Evolutionary conservation across 177 flowering plant genomes (phyloP), one percentile per base, ranked within the genome.

Genomic region (Vitis hybrid): DNA sequence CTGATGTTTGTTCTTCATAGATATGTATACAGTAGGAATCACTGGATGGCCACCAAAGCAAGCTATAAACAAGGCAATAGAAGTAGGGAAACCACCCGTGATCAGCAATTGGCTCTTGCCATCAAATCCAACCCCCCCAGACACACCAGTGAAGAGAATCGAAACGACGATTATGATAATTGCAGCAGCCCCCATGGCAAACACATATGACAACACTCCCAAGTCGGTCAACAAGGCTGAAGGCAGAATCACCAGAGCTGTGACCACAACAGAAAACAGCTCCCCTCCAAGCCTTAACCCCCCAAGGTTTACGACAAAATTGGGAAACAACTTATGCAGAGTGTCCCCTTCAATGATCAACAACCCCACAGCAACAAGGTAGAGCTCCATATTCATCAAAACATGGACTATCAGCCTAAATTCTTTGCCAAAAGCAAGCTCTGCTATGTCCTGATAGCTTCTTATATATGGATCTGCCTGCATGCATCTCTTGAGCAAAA

Each of bases 11-110:
- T 31, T 61, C 15, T 48, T 61, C 63, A 31, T 61, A 4, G 63
- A 31, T 0, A 48, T 3, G 18, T 61, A 61, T 2, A 61, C 34
- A 7, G 63, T 26, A 61, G 65, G 65, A 10, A 61, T 2, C 50
- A 61, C 20, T 5, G 65, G 50, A 61, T 61, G 65, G 13, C 50
- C 50, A 15, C 65, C 65, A 45, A 34, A 61, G 51, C 65, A 61
- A 22, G 48, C 39, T 3, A 50, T 61, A 18, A 34, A 61, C 50
- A 61, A 45, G 48, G 50, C 48, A 5, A 61, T 18, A 5, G 65
- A 49, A 61, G 65, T 61, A 8, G 65, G 65, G 13, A 61, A 7
- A 34, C 20, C 65, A 14, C 48, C 8, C 20, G 0, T 34, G 14
- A 34, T 16, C 10, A 61, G 7, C 10, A 39, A 13, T 34, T 20